Conservation (phyloP, 768 basidiomycete species). For the Pisolithus sp. region DNA sequence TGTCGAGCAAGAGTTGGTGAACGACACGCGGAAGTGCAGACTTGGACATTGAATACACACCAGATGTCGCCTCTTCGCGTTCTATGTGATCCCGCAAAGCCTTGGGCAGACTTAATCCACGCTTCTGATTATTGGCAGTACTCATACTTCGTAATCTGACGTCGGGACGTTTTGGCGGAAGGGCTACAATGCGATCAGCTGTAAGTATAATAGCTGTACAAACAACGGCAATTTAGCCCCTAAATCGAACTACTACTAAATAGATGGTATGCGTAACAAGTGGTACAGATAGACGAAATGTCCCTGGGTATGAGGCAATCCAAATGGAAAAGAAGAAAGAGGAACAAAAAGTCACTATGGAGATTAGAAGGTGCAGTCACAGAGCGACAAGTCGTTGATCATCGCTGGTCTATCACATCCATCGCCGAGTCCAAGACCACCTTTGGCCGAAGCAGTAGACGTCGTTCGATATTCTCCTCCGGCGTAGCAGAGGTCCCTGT, state of each 20-base stretch:
- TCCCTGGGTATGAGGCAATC: neutral
- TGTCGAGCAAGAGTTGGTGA: neutral
- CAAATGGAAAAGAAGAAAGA: neutral
- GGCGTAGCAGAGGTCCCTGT: slow-evolving; percentile 21
- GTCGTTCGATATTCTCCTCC: slow-evolving; percentile 46
- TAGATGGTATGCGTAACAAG: too few relatives aligned
- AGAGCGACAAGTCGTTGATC: neutral
- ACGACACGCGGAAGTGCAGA: neutral
- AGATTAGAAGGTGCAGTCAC: neutral
- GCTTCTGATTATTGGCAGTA: slow-evolving; percentile 4
- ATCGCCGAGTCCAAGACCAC: slow-evolving; percentile 70
- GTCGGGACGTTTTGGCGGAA: slow-evolving; percentile 6
- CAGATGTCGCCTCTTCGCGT: slow-evolving; percentile 1
- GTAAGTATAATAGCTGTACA: slow-evolving; percentile 1
- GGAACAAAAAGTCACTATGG: neutral
- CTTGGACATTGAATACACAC: slow-evolving; percentile 9
- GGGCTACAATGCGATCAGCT: too few relatives aligned
- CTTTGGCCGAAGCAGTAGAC: slow-evolving; percentile 63
- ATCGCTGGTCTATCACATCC: slow-evolving; percentile 39
- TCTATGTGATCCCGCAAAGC: slow-evolving; percentile 23
- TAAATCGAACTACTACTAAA: neutral
- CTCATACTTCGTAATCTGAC: slow-evolving; percentile 6
- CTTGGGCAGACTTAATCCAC: slow-evolving; percentile 22
- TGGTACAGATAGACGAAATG: neutral
- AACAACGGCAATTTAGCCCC: neutral